Evolutionary conservation across 1,284 basidiomycete genomes (phyloP), one percentile per base, ranked within the genome.

Genomic region (Irpex sp.): DNA sequence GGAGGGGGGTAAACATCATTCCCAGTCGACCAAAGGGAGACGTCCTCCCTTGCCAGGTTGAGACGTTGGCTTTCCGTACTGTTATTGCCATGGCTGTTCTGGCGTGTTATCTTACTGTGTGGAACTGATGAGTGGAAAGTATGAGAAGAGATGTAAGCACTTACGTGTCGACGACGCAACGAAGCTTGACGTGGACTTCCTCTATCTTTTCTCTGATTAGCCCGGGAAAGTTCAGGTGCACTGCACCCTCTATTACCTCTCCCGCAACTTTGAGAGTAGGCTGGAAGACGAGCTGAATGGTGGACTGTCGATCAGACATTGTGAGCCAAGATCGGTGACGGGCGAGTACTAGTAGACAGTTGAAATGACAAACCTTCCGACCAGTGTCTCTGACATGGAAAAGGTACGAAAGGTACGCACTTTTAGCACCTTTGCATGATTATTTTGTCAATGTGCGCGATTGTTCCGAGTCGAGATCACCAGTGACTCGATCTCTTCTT

Each of bases 121-220:
- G 7, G 17, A 19, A 40, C 5, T 40, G 38, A 40, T 13, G 38
- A 40, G 38, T 13, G 38, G 38, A 40, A 71, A 71, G 0, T 71
- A 71, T 0, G 69, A 71, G 7, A 69, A 60, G 31, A 13, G 47
- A 48, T 5, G 40, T 34, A 2, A 67, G 68, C 38, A 63, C 67
- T 34, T 60, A 73, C 71, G 70, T 70, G 17, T 58, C 26, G 11
- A 67, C 54, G 17, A 44, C 40, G 19, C 70, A 70, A 11, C 66
- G 64, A 26, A 73, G 64, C 57, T 69, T 70, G 13, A 72, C 61
- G 11, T 67, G 64, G 0, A 73, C 65, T 47, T 69, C 66, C n/a
- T 68, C 66, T 26, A 71, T 64, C 31, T 69, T 61, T 17, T 70
- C 68, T 17, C 66, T 60, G 6, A 63, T 63, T 11, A 70, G 40